Conservation (phyloP, 352 stramenopile species). For the Globisporangium spinosum region DNA sequence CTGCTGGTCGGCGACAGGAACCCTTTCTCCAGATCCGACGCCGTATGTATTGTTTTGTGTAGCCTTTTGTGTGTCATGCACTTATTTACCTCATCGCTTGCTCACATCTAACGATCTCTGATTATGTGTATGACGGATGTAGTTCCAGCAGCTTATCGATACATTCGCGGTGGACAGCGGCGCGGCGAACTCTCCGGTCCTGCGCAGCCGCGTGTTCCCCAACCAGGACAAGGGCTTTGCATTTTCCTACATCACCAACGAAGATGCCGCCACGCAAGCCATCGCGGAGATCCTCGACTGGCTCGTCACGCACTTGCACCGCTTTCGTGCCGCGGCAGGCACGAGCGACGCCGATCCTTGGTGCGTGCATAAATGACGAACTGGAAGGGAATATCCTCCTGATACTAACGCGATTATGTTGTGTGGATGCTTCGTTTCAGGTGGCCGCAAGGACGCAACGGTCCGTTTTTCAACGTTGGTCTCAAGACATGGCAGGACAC, state of each 20-base stretch:
- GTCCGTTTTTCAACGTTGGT: conserved; percentile 83
- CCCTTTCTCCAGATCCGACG: conserved; percentile 51
- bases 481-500: conserved; percentile 75
- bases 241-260: conserved; percentile 88
- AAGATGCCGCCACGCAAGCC: conserved; percentile 84
- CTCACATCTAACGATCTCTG: background rate
- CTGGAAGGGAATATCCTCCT: background rate
- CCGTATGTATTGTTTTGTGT: conserved; percentile 50
- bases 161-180: conserved; percentile 26
- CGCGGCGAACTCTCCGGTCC: conserved; percentile 15
- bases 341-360: conserved; percentile 80
- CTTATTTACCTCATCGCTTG: background rate
- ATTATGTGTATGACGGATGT: background rate
- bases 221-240: conserved; percentile 78
- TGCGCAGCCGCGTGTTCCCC: conserved; percentile 52
- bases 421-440: conserved; percentile 12
- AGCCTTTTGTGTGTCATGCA: background rate
- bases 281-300: conserved; percentile 85
- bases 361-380: conserved; percentile 19
- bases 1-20: conserved; percentile 69
- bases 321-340: conserved; percentile 65
- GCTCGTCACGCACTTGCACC: conserved; percentile 79
- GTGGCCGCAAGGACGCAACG: conserved; percentile 86
- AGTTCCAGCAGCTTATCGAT: conserved; percentile 55
- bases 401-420: background rate